Evolutionary conservation across 2,329 filamentous ascomycete species (phyloP).

Genomic region (Xylaria polymorpha): DNA sequence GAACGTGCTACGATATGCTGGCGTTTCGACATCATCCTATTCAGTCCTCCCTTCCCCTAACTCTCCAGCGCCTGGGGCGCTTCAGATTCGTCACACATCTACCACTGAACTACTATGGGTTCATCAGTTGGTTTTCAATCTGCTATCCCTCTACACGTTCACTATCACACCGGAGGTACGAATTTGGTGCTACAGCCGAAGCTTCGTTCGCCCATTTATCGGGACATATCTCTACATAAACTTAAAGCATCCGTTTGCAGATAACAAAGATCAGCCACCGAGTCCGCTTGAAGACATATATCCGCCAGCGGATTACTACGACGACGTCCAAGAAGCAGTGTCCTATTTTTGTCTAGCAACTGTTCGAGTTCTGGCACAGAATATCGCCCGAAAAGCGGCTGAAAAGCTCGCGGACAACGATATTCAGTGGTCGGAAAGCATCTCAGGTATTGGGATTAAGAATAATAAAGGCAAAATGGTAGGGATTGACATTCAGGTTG

Average conservation of each 20-base stretch:
- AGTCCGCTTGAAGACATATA: conserved; percentile 55
- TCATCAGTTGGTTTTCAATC: conserved; percentile 56
- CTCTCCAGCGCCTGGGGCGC: conserved; percentile 41
- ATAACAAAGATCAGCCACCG: conserved; percentile 28
- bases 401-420: conserved; percentile 39
- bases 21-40: conserved; percentile 57
- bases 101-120: conserved; percentile 59
- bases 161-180: conserved; percentile 57
- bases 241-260: conserved; percentile 51
- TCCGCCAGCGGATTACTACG: conserved; percentile 60
- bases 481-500: conserved; percentile 59
- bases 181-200: conserved; percentile 41
- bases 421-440: conserved; percentile 43
- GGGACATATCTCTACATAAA: conserved; percentile 41
- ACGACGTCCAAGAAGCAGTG: conserved; percentile 56
- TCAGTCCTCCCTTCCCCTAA: conserved; percentile 55
- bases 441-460: conserved; percentile 42
- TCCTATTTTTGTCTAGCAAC: conserved; percentile 60
- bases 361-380: conserved; percentile 47
- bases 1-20: conserved; percentile 58
- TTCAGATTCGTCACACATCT: conserved; percentile 51
- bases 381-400: conserved; percentile 35
- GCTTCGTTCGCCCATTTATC: conserved; percentile 37
- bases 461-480: conserved; percentile 38
- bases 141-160: conserved; percentile 58